phyloP scores from a whole-genome alignment of 805 yeast genomes.

The Cyberlindnera bimundalis region DNA sequence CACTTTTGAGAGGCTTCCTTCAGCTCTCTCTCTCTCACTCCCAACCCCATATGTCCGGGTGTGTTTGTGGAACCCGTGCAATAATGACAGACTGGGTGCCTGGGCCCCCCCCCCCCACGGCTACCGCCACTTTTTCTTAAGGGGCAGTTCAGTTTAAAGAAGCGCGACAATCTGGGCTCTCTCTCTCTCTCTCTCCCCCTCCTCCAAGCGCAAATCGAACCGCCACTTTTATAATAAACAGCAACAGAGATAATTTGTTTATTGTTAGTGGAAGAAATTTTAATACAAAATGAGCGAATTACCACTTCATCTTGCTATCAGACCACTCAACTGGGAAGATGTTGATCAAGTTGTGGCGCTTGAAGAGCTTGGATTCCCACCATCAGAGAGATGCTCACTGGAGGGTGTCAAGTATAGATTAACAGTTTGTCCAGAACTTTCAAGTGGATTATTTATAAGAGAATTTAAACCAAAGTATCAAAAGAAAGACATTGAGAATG shows the following conservation, averaged over 20 bases:
- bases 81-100: background rate
- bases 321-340: constrained; percentile 82
- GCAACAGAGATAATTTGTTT: background rate
- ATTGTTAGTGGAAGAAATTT: no score
- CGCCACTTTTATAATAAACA: constrained; percentile 1
- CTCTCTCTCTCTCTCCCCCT: background rate
- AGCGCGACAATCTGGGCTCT: background rate
- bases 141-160: no score
- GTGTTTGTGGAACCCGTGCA: background rate
- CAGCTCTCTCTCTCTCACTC: no score
- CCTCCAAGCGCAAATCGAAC: background rate
- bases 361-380: constrained; percentile 69
- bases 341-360: constrained; percentile 54
- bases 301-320: constrained; percentile 60
- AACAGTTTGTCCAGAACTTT: constrained; percentile 81
- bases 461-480: constrained; percentile 39
- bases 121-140: no score
- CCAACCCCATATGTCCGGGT: constrained; percentile 4
- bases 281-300: constrained; percentile 27
- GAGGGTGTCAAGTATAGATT: constrained; percentile 69
- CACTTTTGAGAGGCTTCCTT: background rate
- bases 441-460: constrained; percentile 83
- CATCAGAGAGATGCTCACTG: constrained; percentile 61
- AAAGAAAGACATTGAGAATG: constrained; percentile 11
- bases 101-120: no score